Evolutionary conservation across 768 basidiomycete genomes (phyloP).

Genomic region (Leucocoprinus birnbaumii): DNA sequence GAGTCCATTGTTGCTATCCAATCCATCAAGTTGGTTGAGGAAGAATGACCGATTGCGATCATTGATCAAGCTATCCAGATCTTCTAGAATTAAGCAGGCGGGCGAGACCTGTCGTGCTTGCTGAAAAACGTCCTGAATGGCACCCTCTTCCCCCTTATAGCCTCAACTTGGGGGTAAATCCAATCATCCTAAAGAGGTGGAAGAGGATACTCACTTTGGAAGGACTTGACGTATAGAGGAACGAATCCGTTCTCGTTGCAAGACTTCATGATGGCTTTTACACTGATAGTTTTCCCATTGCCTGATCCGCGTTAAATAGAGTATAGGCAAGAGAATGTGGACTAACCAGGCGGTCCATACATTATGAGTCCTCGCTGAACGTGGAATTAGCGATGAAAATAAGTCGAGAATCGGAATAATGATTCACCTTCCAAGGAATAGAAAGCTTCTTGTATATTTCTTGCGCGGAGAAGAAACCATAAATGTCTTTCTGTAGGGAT

Average conservation of each 20-base stretch:
- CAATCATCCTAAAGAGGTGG: not conserved
- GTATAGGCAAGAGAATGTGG: not conserved
- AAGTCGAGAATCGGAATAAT: not conserved
- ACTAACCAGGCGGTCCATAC: constrained; percentile 72
- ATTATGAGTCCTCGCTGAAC: constrained; percentile 76
- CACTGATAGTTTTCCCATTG: constrained; percentile 81
- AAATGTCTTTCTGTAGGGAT: constrained; percentile 67
- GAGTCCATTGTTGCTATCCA: constrained; percentile 77
- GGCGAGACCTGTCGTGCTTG: constrained; percentile 72
- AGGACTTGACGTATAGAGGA: constrained; percentile 81
- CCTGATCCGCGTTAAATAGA: constrained; percentile 32
- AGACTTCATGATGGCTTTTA: constrained; percentile 81
- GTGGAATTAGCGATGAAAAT: not conserved
- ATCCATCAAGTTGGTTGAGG: constrained; percentile 82
- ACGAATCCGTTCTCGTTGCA: constrained; percentile 59
- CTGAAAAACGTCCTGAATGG: constrained; percentile 66
- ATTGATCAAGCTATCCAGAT: constrained; percentile 76
- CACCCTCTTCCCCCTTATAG: constrained; percentile 57
- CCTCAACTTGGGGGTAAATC: constrained; percentile 28
- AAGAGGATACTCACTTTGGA: constrained; percentile 47
- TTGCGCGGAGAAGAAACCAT: constrained; percentile 79
- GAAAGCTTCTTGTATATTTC: constrained; percentile 67
- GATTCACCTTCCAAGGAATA: constrained; percentile 78
- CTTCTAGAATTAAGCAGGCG: constrained; percentile 58
- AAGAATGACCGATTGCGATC: constrained; percentile 81